phyloP scores from a whole-genome alignment of 441 rosid species.

The Corymbia calophylla region DNA sequence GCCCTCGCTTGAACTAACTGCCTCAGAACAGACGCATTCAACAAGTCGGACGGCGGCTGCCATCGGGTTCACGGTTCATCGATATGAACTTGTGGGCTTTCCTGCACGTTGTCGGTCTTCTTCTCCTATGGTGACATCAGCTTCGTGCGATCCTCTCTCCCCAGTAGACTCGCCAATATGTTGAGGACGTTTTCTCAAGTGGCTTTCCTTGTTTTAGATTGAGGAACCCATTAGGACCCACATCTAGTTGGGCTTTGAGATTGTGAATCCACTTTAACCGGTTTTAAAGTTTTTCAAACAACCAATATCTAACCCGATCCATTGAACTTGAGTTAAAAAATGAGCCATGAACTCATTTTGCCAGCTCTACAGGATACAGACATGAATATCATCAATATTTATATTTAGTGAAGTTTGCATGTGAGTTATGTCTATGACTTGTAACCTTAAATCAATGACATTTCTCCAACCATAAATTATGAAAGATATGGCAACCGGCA shows the following conservation, averaged over 20 bases:
- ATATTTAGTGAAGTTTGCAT: background rate
- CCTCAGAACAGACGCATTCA: background rate
- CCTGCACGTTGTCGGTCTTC: background rate
- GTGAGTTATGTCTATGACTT: background rate
- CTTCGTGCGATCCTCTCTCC: background rate
- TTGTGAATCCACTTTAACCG: background rate
- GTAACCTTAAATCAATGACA: background rate
- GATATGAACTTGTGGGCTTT: background rate
- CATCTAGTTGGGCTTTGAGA: background rate
- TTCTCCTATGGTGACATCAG: background rate
- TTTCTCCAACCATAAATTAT: background rate
- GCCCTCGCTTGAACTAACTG: background rate
- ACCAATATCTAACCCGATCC: fast-evolving
- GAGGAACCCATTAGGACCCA: background rate
- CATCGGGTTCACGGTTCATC: background rate
- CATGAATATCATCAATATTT: background rate
- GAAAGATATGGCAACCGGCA: background rate
- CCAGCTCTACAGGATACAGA: background rate
- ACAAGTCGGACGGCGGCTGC: background rate
- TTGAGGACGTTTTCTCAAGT: background rate
- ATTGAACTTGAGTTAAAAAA: background rate
- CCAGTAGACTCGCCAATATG: background rate
- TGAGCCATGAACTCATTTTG: too few species aligned
- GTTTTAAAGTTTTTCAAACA: background rate
- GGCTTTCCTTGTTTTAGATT: background rate